These are phyloP conservation scores for Sporopachydermia lactativora DNA, from an alignment of 805 yeast genomes.

Conservation along the genomic window DNA sequence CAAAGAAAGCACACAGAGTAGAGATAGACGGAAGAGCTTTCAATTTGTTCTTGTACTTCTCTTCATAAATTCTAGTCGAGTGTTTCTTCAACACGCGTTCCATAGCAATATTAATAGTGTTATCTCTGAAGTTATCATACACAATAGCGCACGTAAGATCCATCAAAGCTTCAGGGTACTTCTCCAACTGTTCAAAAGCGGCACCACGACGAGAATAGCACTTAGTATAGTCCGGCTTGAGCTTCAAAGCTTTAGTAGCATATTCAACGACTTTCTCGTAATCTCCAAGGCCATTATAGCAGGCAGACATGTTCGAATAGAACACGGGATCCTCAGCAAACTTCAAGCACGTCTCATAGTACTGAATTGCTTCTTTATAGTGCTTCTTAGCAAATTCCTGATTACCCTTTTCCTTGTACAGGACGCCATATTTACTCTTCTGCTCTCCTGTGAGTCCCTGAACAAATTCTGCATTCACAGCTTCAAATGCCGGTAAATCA, in stretches of 20 bases:
- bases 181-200: slow-evolving; percentile 73
- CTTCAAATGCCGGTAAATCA: slow-evolving; percentile 29
- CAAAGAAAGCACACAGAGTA: slow-evolving; percentile 73
- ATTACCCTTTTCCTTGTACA: slow-evolving; percentile 86
- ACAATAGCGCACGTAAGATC: slow-evolving; percentile 85
- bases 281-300: slow-evolving; percentile 71
- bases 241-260: slow-evolving; percentile 69
- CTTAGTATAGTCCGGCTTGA: slow-evolving; percentile 84
- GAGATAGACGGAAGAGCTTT: slow-evolving; percentile 68
- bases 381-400: slow-evolving; percentile 55
- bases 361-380: slow-evolving; percentile 61
- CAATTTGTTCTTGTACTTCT: slow-evolving; percentile 34
- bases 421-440: slow-evolving; percentile 51
- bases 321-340: slow-evolving; percentile 75
- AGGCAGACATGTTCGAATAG: slow-evolving; percentile 94
- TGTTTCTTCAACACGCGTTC: slow-evolving; percentile 79
- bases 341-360: slow-evolving; percentile 64
- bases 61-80: slow-evolving; percentile 59
- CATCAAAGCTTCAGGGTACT: slow-evolving; percentile 73
- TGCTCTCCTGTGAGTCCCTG: slow-evolving; percentile 32
- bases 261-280: slow-evolving; percentile 79
- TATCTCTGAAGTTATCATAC: slow-evolving; percentile 70
- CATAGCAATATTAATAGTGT: slow-evolving; percentile 61
- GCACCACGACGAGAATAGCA: slow-evolving; percentile 88
- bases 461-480: slow-evolving; percentile 32